Percentiles rank a stretch among this genome's conserved stretches.
Evolutionary conservation across 768 basidiomycete species (phyloP).

Genomic region (Melanogaster broomeanus): DNA sequence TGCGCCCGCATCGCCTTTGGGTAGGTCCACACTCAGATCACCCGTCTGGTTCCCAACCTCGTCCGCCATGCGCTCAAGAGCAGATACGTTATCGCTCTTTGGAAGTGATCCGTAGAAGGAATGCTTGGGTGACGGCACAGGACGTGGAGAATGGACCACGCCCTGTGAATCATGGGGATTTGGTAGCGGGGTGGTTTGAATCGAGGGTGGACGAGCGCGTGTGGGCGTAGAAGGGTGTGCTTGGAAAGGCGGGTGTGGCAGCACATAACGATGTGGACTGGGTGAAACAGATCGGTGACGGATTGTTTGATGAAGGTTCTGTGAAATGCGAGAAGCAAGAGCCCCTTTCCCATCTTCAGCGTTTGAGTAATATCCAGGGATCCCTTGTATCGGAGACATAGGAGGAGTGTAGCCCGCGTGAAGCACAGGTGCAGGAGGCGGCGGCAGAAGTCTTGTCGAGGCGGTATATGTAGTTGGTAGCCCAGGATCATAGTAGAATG

Average conservation of each 20-base stretch:
- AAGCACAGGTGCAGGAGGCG: constrained; percentile 30
- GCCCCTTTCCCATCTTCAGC: constrained; percentile 63
- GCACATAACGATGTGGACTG: constrained; percentile 53
- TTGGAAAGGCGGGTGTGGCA: constrained; percentile 27
- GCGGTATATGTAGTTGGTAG: constrained; percentile 31
- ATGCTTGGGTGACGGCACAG: constrained; percentile 65
- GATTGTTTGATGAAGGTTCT: constrained; percentile 57
- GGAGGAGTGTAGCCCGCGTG: constrained; percentile 15
- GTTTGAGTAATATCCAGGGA: constrained; percentile 29
- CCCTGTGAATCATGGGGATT: constrained; percentile 37
- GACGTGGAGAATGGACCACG: constrained; percentile 64
- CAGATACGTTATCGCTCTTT: constrained; percentile 52
- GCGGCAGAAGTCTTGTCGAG: constrained; percentile 27
- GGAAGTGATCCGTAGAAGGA: constrained; percentile 37
- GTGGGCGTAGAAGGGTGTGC: constrained; percentile 4
- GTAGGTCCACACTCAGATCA: constrained; percentile 29
- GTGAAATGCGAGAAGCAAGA: constrained; percentile 56
- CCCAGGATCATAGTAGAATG: constrained; percentile 36
- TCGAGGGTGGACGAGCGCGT: constrained; percentile 21
- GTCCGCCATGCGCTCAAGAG: constrained; percentile 74
- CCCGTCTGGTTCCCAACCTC: constrained; percentile 40
- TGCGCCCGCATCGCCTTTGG: constrained; percentile 22
- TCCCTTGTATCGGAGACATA: constrained; percentile 10
- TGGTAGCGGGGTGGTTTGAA: constrained; percentile 22
- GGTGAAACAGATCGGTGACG: constrained; percentile 66